Evolutionary conservation across 1,284 basidiomycete species (phyloP), one percentile per base, ranked within the genome.

Genomic region (Peniophora sp.): DNA sequence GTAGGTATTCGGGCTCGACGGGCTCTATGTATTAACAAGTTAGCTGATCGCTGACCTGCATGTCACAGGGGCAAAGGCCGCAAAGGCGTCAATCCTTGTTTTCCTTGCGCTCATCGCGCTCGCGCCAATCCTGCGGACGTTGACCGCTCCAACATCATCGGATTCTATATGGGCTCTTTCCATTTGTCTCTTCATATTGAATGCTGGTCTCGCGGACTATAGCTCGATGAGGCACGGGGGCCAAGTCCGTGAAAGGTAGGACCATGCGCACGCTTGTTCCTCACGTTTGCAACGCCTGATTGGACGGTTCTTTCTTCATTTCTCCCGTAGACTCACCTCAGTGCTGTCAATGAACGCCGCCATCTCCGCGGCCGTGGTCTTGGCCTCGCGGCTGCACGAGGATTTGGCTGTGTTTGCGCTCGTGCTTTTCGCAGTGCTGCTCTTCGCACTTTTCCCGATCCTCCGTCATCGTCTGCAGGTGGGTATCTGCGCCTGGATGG

Each of bases 81-180:
- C 85, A 57, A 87, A 85, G 65, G 88, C 79, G 2, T 84, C 91
- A 6, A 77, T 95, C 45, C 75, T 98, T 48, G 87, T 96, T 51
- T 89, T 94, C 59, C 77, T 98, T 5, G 81, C 92, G 2, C 76
- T 99, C 51, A 81, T 96, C 67, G 85, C 94, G 3, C 75, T 98
- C 43, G 88, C 94, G 0, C 97, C 97, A 1, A 89, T 98, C 3
- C 71, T 99, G 52, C 81, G 89, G 56, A 97, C 95, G 1, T 70
- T 99, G 58, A 97, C 93, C 11, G 90, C 92, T 39, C 91, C 95
- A 8, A 98, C 95, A 0, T 97, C 96, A 17, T 89, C 87, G 12
- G 97, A 99, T 65, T 94, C 92, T 23, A 97, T 98, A 58, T 98
- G 94, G 93, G 95, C 95, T 6, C 70, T 98, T 45, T 82, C 91